A percentile compares a stretch with the other conserved stretches of the same genome.
These are phyloP conservation scores for Melampsora abietis-canadensis DNA, from an alignment of 1,284 basidiomycete species.

Conservation along the genomic window DNA sequence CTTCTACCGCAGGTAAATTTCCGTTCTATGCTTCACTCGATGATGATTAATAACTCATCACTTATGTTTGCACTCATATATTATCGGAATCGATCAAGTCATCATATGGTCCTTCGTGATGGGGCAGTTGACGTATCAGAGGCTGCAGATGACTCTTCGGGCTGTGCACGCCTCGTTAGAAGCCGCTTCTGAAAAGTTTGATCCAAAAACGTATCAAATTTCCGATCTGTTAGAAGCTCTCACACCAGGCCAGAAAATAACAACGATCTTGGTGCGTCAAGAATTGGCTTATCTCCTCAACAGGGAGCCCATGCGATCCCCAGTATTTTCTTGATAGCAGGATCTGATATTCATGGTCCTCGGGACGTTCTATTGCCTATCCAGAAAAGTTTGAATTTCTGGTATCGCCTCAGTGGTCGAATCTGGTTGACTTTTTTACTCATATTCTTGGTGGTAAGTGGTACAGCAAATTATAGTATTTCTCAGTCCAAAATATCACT, in stretches of 20 bases:
- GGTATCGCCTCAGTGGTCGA: neutral
- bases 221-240: neutral
- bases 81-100: neutral
- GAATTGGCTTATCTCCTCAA: no score
- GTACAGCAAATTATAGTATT: no score
- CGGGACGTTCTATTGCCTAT: neutral
- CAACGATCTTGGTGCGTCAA: slow-evolving; percentile 3
- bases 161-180: neutral
- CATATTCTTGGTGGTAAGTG: neutral
- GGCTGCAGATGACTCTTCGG: neutral
- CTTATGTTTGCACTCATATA: no score
- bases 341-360: neutral
- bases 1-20: neutral
- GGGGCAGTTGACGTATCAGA: neutral
- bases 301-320: neutral
- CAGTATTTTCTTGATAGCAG: neutral
- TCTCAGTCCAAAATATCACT: no score
- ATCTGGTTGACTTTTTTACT: slow-evolving; percentile 3
- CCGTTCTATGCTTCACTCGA: neutral
- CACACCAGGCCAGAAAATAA: neutral
- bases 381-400: neutral
- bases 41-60: neutral
- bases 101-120: slow-evolving; percentile 5
- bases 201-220: neutral
- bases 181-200: neutral